phyloP scores from a whole-genome alignment of 768 basidiomycete species.

The Xanthoconium purpureum region DNA sequence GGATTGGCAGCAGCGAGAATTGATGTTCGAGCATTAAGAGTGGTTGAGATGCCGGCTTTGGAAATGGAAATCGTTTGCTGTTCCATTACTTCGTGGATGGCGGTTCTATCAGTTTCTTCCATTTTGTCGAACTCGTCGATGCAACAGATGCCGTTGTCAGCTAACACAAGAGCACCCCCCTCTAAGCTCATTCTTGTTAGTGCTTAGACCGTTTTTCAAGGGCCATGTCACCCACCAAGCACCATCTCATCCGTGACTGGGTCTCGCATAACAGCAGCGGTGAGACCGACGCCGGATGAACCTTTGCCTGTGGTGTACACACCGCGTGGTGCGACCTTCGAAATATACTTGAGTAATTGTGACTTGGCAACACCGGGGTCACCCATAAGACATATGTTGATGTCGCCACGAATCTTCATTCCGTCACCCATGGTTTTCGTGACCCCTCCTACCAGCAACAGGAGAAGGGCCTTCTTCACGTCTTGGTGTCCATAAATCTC shows the following conservation, averaged over 20 bases:
- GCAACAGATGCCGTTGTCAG: constrained; percentile 99
- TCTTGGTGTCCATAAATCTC: constrained; percentile 98
- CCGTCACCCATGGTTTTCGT: constrained; percentile 95
- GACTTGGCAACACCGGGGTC: constrained; percentile 99
- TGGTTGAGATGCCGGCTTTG: constrained; percentile 98
- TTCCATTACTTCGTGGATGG: constrained; percentile 99
- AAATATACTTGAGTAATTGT: constrained; percentile 95
- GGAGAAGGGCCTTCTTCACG: constrained; percentile 92
- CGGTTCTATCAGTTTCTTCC: constrained; percentile 96
- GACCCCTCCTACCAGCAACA: constrained; percentile 93
- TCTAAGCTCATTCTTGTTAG: constrained; percentile 47
- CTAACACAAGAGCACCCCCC: constrained; percentile 98
- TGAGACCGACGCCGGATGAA: constrained; percentile 97
- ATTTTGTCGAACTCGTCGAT: constrained; percentile 99
- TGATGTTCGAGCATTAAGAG: constrained; percentile 94
- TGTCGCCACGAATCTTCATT: constrained; percentile 97
- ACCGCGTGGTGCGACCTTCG: constrained; percentile 95
- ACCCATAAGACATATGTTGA: constrained; percentile 98
- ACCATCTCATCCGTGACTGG: constrained; percentile 99
- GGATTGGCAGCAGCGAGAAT: constrained; percentile 98
- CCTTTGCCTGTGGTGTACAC: constrained; percentile 99
- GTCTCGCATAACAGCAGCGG: constrained; percentile 98
- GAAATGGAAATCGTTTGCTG: constrained; percentile 99
- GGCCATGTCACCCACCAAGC: constrained; percentile 58
- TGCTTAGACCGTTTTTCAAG: background rate